phyloP scores from a whole-genome alignment of 257 asterid species.

The Solanum peruvianum region DNA sequence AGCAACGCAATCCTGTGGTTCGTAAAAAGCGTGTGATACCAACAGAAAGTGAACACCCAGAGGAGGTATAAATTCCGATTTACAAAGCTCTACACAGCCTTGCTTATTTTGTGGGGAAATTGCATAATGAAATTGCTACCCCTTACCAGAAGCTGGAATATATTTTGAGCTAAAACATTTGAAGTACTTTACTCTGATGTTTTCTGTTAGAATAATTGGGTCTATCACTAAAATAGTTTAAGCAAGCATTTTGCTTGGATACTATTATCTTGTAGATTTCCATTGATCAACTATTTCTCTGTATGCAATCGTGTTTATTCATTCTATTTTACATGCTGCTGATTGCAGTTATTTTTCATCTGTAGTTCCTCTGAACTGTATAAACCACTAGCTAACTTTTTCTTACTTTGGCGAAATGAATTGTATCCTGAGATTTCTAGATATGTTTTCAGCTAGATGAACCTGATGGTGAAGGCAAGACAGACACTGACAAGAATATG shows the following conservation, averaged over 20 bases:
- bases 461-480: constrained; percentile 29
- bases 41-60: constrained; percentile 55
- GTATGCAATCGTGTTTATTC: neutral
- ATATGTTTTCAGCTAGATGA: neutral
- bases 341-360: neutral
- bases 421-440: neutral
- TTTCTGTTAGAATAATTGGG: neutral
- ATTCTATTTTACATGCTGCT: neutral
- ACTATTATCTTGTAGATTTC: neutral
- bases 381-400: neutral
- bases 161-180: neutral
- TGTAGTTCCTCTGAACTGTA: neutral
- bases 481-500: constrained; percentile 92
- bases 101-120: neutral
- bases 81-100: neutral
- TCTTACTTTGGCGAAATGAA: neutral
- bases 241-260: neutral
- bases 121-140: neutral
- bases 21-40: constrained; percentile 50
- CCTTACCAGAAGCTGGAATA: neutral
- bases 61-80: constrained; percentile 40
- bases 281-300: neutral
- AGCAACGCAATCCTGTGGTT: constrained; percentile 53
- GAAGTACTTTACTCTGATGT: neutral
- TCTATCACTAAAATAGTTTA: neutral